Evolutionary conservation across 2,329 filamentous ascomycete genomes (phyloP).

Genomic region (Lasiodiplodia gonubiensis): DNA sequence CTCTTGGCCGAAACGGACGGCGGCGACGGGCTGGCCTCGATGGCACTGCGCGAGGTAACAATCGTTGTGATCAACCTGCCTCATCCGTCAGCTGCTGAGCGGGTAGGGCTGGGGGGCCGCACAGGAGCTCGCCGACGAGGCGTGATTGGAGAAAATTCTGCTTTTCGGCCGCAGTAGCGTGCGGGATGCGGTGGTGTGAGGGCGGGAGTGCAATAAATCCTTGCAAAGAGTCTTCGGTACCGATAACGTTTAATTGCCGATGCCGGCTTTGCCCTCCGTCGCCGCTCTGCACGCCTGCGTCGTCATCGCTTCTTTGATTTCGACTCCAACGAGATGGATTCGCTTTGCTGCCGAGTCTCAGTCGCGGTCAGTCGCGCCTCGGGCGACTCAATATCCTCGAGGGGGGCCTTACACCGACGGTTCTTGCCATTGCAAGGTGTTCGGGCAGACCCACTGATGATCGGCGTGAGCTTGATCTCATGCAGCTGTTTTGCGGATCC

Average conservation of each 20-base stretch:
- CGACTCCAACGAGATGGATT: not conserved
- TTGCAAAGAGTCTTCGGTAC: constrained; percentile 2
- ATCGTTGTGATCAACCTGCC: constrained; percentile 8
- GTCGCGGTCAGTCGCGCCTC: not conserved
- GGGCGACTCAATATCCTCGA: not conserved
- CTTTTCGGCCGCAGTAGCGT: not conserved
- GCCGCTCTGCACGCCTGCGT: not conserved
- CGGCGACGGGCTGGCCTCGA: not conserved
- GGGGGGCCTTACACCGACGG: not conserved
- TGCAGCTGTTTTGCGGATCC: not conserved
- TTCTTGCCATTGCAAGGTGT: not conserved
- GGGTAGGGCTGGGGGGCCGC: constrained; percentile 17
- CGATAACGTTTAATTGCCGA: constrained; percentile 2
- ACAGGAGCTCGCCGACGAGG: constrained; percentile 6
- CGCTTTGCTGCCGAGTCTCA: not conserved
- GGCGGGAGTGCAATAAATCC: not conserved
- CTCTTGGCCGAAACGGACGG: not conserved
- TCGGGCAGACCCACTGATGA: constrained; percentile 20
- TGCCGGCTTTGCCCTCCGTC: not conserved
- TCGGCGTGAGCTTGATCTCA: constrained; percentile 2
- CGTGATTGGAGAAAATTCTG: constrained; percentile 21
- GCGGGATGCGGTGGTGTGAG: constrained; percentile 21
- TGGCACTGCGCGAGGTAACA: constrained; percentile 12
- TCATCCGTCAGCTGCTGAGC: not conserved
- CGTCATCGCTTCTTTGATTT: no score